Evolutionary conservation across 768 basidiomycete genomes (phyloP).

Genomic region (Collybia nuda): DNA sequence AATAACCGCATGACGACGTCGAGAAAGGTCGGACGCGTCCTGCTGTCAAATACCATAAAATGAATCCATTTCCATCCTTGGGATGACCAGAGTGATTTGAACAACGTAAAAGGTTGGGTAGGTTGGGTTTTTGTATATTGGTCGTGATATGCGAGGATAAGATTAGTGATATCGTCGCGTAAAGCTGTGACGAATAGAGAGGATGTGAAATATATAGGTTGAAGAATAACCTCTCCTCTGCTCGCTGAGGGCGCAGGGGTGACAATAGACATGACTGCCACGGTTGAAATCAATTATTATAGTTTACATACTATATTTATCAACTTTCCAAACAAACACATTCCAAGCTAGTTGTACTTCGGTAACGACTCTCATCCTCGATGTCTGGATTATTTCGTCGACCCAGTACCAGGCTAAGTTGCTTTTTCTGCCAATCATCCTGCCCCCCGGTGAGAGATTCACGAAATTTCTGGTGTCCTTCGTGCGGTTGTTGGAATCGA

Average conservation of each 20-base stretch:
- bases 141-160: constrained; percentile 55
- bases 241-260: constrained; percentile 54
- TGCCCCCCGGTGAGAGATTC: constrained; percentile 44
- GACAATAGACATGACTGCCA: constrained; percentile 41
- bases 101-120: constrained; percentile 59
- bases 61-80: constrained; percentile 78
- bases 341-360: neutral
- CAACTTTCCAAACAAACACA: constrained; percentile 3
- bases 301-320: neutral
- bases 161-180: constrained; percentile 58
- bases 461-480: constrained; percentile 61
- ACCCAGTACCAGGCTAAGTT: constrained; percentile 42
- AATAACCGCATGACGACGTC: constrained; percentile 61
- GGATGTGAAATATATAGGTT: constrained; percentile 79
- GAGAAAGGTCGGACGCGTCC: constrained; percentile 65
- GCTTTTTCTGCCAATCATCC: constrained; percentile 70
- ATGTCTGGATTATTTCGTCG: constrained; percentile 55
- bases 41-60: constrained; percentile 68
- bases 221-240: constrained; percentile 64
- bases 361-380: constrained; percentile 1
- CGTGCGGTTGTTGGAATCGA: constrained; percentile 75
- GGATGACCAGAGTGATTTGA: constrained; percentile 67
- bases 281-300: too few species aligned
- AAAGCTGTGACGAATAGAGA: constrained; percentile 67
- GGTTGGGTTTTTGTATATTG: constrained; percentile 34